Base-by-base conservation (phyloP, 2,329 filamentous ascomycete genomes). In the Diaporthe caulivora region DNA sequence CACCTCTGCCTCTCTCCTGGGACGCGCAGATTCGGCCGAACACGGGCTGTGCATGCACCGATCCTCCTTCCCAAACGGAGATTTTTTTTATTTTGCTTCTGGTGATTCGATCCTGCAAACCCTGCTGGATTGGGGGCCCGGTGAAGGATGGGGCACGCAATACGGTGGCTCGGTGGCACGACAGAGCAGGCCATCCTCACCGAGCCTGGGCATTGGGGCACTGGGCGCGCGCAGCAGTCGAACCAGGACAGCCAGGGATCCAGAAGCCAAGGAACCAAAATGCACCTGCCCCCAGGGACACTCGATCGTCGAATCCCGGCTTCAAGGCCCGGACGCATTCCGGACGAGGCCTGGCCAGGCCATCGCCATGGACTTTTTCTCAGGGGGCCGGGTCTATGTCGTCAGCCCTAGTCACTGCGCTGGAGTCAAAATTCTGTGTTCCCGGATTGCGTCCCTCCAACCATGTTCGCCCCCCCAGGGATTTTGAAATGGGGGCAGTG, bases 61-160 rank as follows among this genome's bases (percentile, higher is more conserved):
- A 53, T 67, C 62, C 62, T 67, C 62, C 47, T 21, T 53, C 31
- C 47, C 62, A 67, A 29, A 53, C 31, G 62, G 47, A 67, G 44
- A 40, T 1, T 58, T 58, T 24, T 51, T 49, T 24, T 34, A 5
- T 40, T 57, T 34, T n/a, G n/a, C n/a, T n/a, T 10, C 5, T 62
- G 21, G 9, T 64, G 62, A 67, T 67, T 26, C 40, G 31, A 53
- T 53, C 31, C 62, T 53, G 62, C 62, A 53, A 21, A 21, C 26
- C 62, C 44, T 37, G 31, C 62, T 67, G 62, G 62, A 67, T 53
- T 53, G 21, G 31, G 62, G 31, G 31, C 62, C 44, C 47, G 31
- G 47, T 53, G 31, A 67, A 53, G 62, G 31, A 40, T 26, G 55
- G 10, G 18, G 21, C 44, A 37, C 62, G 62, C 47, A 67, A 53